Percentiles rank a stretch among this genome's conserved stretches.
These are phyloP conservation scores for Penicillium longicatenatum DNA, from an alignment of 495 filamentous ascomycete species.

Conservation along the genomic window DNA sequence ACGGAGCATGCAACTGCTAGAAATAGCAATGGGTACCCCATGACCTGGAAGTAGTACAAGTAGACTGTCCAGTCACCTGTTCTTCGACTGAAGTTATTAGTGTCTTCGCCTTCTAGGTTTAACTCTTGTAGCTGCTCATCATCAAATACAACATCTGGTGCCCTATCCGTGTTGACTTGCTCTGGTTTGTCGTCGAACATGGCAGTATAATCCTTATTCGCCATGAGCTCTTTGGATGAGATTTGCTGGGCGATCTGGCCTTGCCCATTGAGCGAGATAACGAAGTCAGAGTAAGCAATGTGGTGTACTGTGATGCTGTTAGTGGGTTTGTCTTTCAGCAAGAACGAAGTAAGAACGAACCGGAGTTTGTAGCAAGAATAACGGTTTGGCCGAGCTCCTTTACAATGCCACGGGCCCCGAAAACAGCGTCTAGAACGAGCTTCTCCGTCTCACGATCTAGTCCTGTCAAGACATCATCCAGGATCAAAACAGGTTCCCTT, in stretches of 20 bases:
- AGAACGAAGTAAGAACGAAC: not conserved
- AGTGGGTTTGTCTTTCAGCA: not conserved
- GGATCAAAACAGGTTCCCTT: constrained; percentile 47
- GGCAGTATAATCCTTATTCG: constrained; percentile 5
- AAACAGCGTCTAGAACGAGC: constrained; percentile 28
- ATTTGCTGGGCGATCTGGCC: constrained; percentile 17
- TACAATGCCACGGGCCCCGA: constrained; percentile 26
- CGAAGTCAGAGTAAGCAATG: constrained; percentile 23
- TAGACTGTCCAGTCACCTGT: constrained; percentile 41
- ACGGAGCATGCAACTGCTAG: constrained; percentile 25
- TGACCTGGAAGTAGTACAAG: constrained; percentile 28
- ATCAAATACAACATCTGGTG: constrained; percentile 19
- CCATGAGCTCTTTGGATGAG: constrained; percentile 18
- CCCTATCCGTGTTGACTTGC: constrained; percentile 6
- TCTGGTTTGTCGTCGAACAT: constrained; percentile 2
- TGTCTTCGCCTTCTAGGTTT: constrained; percentile 16
- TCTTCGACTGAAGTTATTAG: constrained; percentile 27
- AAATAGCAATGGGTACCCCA: constrained; percentile 31
- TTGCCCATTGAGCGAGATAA: constrained; percentile 19
- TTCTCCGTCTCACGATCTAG: constrained; percentile 52
- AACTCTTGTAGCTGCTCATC: constrained; percentile 23
- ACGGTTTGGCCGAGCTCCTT: constrained; percentile 26
- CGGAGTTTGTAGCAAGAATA: constrained; percentile 27
- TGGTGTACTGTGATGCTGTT: constrained; percentile 18
- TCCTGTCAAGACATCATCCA: constrained; percentile 57